Evolutionary conservation across 371 early-diverging fungal genomes (phyloP), one percentile per base, ranked within the genome.

Genomic region (Lichtheimia ornata): DNA sequence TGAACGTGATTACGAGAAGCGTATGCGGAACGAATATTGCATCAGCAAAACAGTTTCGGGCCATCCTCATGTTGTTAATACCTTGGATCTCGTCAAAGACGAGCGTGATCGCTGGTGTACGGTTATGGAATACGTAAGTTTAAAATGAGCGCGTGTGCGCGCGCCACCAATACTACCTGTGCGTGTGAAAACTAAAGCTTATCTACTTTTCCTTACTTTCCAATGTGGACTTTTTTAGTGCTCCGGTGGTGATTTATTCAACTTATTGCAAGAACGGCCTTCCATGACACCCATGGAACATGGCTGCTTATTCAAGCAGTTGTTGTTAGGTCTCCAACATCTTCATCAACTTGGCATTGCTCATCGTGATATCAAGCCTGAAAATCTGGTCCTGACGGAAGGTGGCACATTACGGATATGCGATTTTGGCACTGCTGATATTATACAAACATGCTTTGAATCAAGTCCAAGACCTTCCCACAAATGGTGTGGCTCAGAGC

Each of bases 381-480:
- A 99, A 76, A 99, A 99, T 79, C 75, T 99, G 53, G 77, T 99
- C 4, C 65, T 99, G 58, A 94, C 94, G 51, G 74, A 75, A 4
- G 79, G 82, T 15, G 88, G 91, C 50, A 88, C 86, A n/a, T 69
- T 99, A 43, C 98, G 99, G 76, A 96, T 98, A 69, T 94, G 97
- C 18, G 98, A 99, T 78, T 99, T 98, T 87, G 97, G 98, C 22
- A 95, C 95, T 6, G 91, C 97, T 5, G 93, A 93, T 43, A 94
- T 97, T 2, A 94, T 96, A 73, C 82, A 91, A 59, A 85, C 85
- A 45, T 83, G 86, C 41, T 94, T 92, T 81, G 93, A 94, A 74
- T 79, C 74, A 50, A 68, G 73, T 49, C 62, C 84, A 28, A 89
- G 88, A 72, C 66, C 75, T 47, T 94, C 92, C 45, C 79, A 79